Evolutionary conservation across 2,329 filamentous ascomycete species (phyloP).

Genomic region (Teratosphaeria destructans): DNA sequence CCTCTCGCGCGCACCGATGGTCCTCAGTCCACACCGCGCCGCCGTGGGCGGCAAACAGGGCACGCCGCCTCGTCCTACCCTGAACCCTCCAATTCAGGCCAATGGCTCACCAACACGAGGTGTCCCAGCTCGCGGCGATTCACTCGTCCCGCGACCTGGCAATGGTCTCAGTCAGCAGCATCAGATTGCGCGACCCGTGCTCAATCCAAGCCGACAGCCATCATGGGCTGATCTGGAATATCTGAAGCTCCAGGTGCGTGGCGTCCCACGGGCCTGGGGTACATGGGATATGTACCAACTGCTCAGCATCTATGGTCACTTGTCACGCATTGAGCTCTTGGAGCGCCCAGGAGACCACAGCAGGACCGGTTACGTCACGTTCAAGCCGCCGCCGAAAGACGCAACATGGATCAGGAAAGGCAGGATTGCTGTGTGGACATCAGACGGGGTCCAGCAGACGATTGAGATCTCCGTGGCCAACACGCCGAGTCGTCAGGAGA

Average conservation of each 20-base stretch:
- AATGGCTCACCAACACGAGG: not conserved
- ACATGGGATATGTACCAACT: constrained; percentile 1
- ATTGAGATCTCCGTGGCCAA: not conserved
- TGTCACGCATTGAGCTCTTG: constrained; percentile 1
- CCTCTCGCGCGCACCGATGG: not conserved
- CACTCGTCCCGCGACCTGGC: not conserved
- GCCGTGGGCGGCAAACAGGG: not conserved
- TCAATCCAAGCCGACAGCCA: not conserved
- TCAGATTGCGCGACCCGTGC: not conserved
- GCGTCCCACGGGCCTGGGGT: not conserved
- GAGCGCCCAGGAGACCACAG: not conserved
- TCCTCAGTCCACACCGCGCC: not conserved
- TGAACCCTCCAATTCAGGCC: not conserved
- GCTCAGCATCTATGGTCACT: not conserved
- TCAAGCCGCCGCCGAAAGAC: not conserved
- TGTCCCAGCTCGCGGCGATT: not conserved
- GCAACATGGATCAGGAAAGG: not conserved
- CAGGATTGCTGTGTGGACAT: not conserved
- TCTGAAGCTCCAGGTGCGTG: not conserved
- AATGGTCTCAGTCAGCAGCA: not conserved
- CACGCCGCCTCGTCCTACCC: not conserved
- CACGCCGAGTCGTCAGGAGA: not conserved
- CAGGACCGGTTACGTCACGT: not conserved
- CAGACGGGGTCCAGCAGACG: not conserved
- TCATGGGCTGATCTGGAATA: not conserved